Evolutionary conservation across 208 protist genomes (phyloP).

Genomic region (Trypanosoma lewisi): DNA sequence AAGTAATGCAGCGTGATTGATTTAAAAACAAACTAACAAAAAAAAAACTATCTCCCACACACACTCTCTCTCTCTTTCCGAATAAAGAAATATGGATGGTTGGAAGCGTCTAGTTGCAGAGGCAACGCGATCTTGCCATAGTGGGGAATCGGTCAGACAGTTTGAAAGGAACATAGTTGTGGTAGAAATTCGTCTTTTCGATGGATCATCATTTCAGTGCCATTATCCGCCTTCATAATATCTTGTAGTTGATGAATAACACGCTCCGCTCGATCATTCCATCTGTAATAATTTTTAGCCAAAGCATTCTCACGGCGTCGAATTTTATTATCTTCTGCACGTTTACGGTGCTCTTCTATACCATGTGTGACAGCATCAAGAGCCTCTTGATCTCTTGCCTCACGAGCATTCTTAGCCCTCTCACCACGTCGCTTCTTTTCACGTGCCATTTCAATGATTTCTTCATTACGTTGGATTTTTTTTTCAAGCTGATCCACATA

Average conservation of each 20-base stretch:
- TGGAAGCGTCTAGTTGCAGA: no score
- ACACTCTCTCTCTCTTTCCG: no score
- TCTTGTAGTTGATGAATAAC: slow-evolving; percentile 67
- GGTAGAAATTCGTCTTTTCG: slow-evolving; percentile 5
- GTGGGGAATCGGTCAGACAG: background rate
- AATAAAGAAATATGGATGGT: background rate
- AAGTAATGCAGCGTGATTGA: no score
- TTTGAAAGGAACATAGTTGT: background rate
- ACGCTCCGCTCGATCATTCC: slow-evolving; percentile 71
- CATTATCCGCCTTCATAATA: slow-evolving; percentile 27
- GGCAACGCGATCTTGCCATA: no score
- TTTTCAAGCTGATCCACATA: slow-evolving; percentile 47
- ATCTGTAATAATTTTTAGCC: slow-evolving; percentile 62
- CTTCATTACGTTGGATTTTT: slow-evolving; percentile 44
- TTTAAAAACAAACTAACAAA: no score
- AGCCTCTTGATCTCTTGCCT: slow-evolving; percentile 26
- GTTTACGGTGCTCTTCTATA: slow-evolving; percentile 43
- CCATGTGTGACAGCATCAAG: slow-evolving; percentile 38
- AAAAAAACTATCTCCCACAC: no score
- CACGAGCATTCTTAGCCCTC: slow-evolving; percentile 34
- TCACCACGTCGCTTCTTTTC: slow-evolving; percentile 57
- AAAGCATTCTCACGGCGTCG: slow-evolving; percentile 41
- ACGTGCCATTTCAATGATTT: slow-evolving; percentile 49
- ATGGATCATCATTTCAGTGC: background rate
- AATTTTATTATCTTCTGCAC: slow-evolving; percentile 41